Conservation (phyloP, 169 alveolate species). For the Eimeria necatrix region DNA sequence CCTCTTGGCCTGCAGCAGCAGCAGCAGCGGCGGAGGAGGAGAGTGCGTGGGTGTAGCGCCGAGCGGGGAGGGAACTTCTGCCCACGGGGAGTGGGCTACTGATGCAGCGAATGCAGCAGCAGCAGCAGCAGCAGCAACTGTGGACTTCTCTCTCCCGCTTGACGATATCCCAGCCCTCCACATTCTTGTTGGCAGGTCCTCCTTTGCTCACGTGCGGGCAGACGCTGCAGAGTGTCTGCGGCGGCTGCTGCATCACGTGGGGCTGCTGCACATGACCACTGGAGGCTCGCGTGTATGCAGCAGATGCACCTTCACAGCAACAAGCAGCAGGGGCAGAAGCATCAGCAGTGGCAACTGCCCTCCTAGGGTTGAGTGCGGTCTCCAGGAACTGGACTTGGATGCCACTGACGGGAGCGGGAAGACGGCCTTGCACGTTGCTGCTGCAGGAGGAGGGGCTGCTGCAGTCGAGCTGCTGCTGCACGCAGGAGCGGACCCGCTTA, state of each 20-base stretch:
- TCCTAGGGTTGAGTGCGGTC: background rate
- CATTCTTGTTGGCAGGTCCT: slow-evolving; percentile 58
- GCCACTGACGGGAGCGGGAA: slow-evolving; percentile 69
- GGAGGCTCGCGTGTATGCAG: slow-evolving; percentile 46
- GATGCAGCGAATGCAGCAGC: slow-evolving; percentile 47
- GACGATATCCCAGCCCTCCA: slow-evolving; percentile 72
- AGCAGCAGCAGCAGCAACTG: slow-evolving; percentile 55
- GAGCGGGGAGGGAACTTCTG: background rate
- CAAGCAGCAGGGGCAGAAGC: slow-evolving; percentile 40
- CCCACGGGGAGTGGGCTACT: background rate
- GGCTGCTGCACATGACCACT: slow-evolving; percentile 26
- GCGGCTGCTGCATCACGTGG: slow-evolving; percentile 62
- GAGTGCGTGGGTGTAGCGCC: background rate
- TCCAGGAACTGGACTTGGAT: slow-evolving; percentile 43
- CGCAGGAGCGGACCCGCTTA: slow-evolving; percentile 72
- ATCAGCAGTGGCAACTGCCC: slow-evolving; percentile 32
- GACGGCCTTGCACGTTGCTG: slow-evolving; percentile 74
- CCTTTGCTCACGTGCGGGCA: slow-evolving; percentile 37
- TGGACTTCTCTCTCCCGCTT: slow-evolving; percentile 55
- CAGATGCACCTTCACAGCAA: slow-evolving; percentile 6
- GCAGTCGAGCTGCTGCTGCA: slow-evolving; percentile 78
- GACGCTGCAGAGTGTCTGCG: slow-evolving; percentile 76
- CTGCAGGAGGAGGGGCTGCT: slow-evolving; percentile 36
- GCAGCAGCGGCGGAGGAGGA: background rate
- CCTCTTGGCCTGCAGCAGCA: slow-evolving; percentile 18